Base-by-base conservation (phyloP, 1,284 basidiomycete species). In the Trametes sp. region DNA sequence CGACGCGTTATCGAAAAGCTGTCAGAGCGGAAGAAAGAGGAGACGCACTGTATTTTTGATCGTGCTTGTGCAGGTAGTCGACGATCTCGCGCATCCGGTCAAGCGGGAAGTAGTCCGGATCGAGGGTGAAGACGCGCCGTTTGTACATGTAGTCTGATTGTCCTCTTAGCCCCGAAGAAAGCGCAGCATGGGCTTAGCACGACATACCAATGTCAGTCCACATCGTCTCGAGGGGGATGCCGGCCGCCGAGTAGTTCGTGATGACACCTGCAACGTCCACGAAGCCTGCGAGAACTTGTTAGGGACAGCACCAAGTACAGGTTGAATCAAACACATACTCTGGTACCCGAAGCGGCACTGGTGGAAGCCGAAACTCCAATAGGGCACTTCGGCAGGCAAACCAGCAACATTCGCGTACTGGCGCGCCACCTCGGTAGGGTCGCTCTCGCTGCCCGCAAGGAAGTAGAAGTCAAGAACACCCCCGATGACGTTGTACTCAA, bases 381-480 rank as follows among this genome's bases (percentile, higher is more conserved):
- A 90, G 0, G 88, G 87, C 2, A 89, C 83, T 73, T 89, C 86
- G 2, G 87, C 88, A 11, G 89, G 87, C 3, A 74, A 74, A 10
- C 88, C 89, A 0, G 82, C 83, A 29, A 90, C 68, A 61, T 87
- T 78, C 11, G 88, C 83, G 73, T 92, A 92, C 74, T 93, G 90
- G 61, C 80, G 78, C 11, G 85, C 81, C 0, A 89, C 83, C 52
- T 84, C 84, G 1, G 78, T 79, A 0, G 90, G 90, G 66, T 88
- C 83, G 1, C 78, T 84, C 64, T 82, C 79, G 68, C 85, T 87
- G 14, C 90, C 90, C 29, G 88, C 84, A 38, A 92, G 77, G 76
- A 93, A 92, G 79, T 92, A 92, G 62, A 91, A 87, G 70, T 92
- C 89, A 36, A 92, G 72, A 0, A 90, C 79, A 11, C 89, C 89